phyloP scores from a whole-genome alignment of 495 filamentous ascomycete genomes.

The Tuber indicum region DNA sequence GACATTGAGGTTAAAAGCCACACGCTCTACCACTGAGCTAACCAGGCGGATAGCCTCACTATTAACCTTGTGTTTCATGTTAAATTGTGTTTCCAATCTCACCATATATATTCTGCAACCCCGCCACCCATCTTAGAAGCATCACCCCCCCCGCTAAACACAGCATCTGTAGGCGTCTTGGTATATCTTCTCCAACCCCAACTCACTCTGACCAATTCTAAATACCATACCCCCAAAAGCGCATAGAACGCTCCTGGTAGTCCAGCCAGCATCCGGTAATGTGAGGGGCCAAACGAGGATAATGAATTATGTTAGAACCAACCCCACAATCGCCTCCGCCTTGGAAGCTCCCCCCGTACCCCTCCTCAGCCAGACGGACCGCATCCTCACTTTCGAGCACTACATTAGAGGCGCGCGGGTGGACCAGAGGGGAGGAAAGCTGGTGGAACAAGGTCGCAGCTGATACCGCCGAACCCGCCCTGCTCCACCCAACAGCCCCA shows the following conservation, averaged over 20 bases:
- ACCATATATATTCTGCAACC: neutral
- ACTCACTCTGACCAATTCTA: too few relatives aligned
- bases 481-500: neutral
- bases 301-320: neutral
- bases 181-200: neutral
- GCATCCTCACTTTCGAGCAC: slow-evolving; percentile 45
- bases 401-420: slow-evolving; percentile 59
- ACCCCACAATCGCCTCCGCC: too few relatives aligned
- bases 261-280: too few relatives aligned
- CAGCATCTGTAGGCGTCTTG: neutral
- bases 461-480: slow-evolving; percentile 5
- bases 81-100: neutral
- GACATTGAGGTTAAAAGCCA: slow-evolving; percentile 22
- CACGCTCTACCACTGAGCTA: slow-evolving; percentile 19
- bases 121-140: neutral
- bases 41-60: neutral
- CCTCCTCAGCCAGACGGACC: too few relatives aligned
- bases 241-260: too few relatives aligned
- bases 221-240: too few relatives aligned
- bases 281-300: too few relatives aligned
- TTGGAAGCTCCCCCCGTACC: too few relatives aligned
- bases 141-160: neutral
- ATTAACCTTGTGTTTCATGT: neutral
- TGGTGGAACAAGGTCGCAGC: slow-evolving; percentile 49
- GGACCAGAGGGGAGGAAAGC: slow-evolving; percentile 52